These are phyloP conservation scores for Euphorbia celastroides DNA, from an alignment of 441 rosid species.

Conservation along the genomic window DNA sequence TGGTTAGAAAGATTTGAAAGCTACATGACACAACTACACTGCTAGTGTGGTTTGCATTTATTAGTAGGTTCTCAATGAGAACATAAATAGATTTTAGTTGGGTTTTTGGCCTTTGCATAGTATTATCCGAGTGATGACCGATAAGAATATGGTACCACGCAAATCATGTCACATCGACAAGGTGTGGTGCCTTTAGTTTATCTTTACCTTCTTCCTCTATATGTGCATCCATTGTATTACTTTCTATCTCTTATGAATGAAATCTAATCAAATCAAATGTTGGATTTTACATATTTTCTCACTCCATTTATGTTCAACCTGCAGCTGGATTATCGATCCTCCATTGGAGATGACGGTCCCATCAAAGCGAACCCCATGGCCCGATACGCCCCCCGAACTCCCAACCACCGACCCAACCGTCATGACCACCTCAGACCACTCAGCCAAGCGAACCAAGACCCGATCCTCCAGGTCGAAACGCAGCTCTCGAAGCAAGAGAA, in stretches of 20 bases:
- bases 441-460: constrained; percentile 44
- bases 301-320: constrained; percentile 7
- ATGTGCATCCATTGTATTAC: background rate
- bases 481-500: constrained; percentile 37
- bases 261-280: constrained; percentile 1
- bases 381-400: too few relatives aligned
- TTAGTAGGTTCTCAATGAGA: background rate
- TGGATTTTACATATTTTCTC: background rate
- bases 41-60: background rate
- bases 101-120: background rate
- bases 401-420: constrained; percentile 39
- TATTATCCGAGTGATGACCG: background rate
- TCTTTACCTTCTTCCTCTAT: background rate
- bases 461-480: constrained; percentile 56
- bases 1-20: background rate
- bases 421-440: constrained; percentile 31
- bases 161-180: too few relatives aligned
- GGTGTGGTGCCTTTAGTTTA: too few relatives aligned
- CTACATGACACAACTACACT: background rate
- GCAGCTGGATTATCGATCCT: constrained; percentile 97
- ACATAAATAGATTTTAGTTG: background rate
- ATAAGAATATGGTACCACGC: too few relatives aligned
- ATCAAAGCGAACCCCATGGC: constrained; percentile 93
- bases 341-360: too few relatives aligned
- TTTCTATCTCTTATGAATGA: background rate